Evolutionary conservation across 768 basidiomycete genomes (phyloP), one percentile per base, ranked within the genome.

Genomic region (Trichaptum fuscoviolaceum): DNA sequence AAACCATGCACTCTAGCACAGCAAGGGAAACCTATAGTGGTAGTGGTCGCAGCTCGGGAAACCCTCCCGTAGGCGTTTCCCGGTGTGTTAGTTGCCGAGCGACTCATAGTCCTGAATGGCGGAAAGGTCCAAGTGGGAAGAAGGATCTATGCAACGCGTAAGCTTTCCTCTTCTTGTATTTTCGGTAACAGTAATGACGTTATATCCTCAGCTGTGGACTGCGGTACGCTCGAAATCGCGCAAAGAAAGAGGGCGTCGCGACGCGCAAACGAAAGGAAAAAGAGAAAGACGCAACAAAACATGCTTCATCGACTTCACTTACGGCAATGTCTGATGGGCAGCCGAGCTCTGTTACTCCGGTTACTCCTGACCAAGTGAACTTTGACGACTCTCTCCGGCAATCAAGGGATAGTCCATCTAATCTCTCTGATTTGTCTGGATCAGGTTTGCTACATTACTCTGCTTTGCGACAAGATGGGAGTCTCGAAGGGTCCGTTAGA

Each of bases 111-210:
- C 93, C 93, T 0, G 93, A 95, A 75, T 95, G 93, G 93, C 81
- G 93, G 74, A 95, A 95, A 76, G 93, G 93, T 23, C 92, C 92
- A 64, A 92, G 85, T 71, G 93, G 93, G 27, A 90, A 91, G 76
- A 95, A 95, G 77, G 92, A 95, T 75, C 82, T 95, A 27, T 95
- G 93, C 75, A 95, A 95, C 79, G 93, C 93, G 90, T 94, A 78
- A 81, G 91, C 84, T 63, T 69, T 64, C 65, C 26, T 69, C 65
- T 52, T 69, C 57, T 30, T n/a, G 35, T 23, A 10, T 58, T 25
- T 35, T 23, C 20, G 30, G 30, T 30, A 8, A 30, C 30, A 35
- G 18, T 64, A 59, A 7, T 58, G 3, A 60, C 23, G n/a, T 0
- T 61, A 0, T 35, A 17, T 57, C 18, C 42, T 64, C 68, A 93